phyloP scores from a whole-genome alignment of 768 basidiomycete species.

The Suillus hirtellus region DNA sequence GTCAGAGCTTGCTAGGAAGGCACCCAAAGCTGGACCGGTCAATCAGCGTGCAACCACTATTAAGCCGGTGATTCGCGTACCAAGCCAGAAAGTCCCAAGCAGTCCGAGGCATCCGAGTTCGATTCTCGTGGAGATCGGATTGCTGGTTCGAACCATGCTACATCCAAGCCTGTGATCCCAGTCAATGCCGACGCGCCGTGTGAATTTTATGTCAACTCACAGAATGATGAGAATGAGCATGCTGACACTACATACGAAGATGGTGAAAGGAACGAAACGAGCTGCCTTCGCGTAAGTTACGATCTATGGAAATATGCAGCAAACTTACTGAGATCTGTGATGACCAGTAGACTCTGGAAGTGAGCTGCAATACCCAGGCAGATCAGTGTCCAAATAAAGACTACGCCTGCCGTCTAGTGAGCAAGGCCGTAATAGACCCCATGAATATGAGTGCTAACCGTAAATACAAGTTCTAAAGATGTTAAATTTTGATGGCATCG shows the following conservation, averaged over 20 bases:
- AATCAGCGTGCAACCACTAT: slow-evolving; percentile 16
- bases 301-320: not conserved
- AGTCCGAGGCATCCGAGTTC: slow-evolving; percentile 74
- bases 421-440: slow-evolving; percentile 10
- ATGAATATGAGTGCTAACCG: slow-evolving; percentile 41
- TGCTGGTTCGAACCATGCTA: slow-evolving; percentile 62
- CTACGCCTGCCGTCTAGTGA: slow-evolving; percentile 44
- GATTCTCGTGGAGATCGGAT: slow-evolving; percentile 77
- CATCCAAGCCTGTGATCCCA: slow-evolving; percentile 53
- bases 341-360: slow-evolving; percentile 67
- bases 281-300: slow-evolving; percentile 42
- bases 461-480: slow-evolving; percentile 67
- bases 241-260: slow-evolving; percentile 76
- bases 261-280: slow-evolving; percentile 83
- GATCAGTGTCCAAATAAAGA: slow-evolving; percentile 74
- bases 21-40: slow-evolving; percentile 60
- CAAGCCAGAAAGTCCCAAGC: slow-evolving; percentile 76
- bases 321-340: slow-evolving; percentile 77
- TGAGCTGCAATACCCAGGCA: slow-evolving; percentile 80
- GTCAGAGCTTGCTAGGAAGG: slow-evolving; percentile 71
- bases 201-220: slow-evolving; percentile 41
- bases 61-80: slow-evolving; percentile 41
- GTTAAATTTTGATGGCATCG: slow-evolving; percentile 75
- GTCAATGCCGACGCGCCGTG: slow-evolving; percentile 10
- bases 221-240: slow-evolving; percentile 66